Percentiles rank a stretch among this genome's conserved stretches.
phyloP scores from a whole-genome alignment of 805 yeast species.

The Candida wancherniae region DNA sequence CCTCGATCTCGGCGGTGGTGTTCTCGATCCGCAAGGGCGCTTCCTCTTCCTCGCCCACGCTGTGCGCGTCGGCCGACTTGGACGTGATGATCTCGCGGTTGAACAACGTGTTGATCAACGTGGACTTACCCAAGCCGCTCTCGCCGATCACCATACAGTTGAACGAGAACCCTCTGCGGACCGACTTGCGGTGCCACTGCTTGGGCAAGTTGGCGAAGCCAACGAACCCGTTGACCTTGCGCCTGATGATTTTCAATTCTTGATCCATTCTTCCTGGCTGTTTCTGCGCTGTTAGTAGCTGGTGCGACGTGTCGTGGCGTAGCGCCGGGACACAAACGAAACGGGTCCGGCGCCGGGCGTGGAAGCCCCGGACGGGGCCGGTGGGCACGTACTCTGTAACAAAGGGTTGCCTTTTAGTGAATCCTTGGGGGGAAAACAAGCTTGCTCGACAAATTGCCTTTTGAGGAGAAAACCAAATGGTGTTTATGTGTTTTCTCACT shows the following conservation, averaged over 20 bases:
- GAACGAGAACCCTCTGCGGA: constrained; percentile 64
- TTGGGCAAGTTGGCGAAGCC: constrained; percentile 97
- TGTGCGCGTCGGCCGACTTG: constrained; percentile 5
- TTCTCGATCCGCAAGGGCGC: constrained; percentile 23
- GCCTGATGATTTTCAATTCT: constrained; percentile 62
- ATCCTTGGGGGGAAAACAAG: too few relatives aligned
- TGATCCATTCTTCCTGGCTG: constrained; percentile 19
- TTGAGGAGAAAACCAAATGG: too few relatives aligned
- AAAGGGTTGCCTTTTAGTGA: too few relatives aligned
- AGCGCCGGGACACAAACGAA: not conserved
- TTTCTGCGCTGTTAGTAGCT: too few relatives aligned
- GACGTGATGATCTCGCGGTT: constrained; percentile 31
- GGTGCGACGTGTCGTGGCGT: not conserved
- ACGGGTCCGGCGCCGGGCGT: too few relatives aligned
- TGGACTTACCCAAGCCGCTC: constrained; percentile 88
- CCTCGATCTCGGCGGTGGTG: constrained; percentile 53
- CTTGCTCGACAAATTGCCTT: too few relatives aligned
- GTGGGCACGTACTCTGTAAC: too few relatives aligned
- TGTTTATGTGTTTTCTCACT: too few relatives aligned
- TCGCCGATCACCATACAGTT: constrained; percentile 90
- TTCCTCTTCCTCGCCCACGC: constrained; percentile 19
- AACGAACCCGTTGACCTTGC: constrained; percentile 86
- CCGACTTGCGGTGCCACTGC: constrained; percentile 95
- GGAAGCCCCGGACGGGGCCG: too few relatives aligned
- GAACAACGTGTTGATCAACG: constrained; percentile 87